A percentile compares a stretch with the other conserved stretches of the same genome.
Conservation (phyloP, 2,329 filamentous ascomycete genomes). For the Calonectria multiphialidica region DNA sequence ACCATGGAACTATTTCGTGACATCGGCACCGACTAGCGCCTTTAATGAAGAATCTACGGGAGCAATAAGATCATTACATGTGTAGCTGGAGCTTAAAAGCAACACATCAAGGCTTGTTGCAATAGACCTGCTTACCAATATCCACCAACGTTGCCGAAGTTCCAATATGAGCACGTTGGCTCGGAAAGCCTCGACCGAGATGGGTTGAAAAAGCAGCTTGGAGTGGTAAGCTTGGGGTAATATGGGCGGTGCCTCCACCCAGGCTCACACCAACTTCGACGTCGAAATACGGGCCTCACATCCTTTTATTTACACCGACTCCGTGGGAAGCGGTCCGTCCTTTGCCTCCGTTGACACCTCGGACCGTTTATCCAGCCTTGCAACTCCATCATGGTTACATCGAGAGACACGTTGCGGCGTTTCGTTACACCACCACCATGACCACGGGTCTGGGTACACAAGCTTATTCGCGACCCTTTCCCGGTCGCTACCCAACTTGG, state of each 20-base stretch:
- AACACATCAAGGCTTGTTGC: no score
- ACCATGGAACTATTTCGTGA: no score
- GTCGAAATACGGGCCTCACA: neutral
- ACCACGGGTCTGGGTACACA: neutral
- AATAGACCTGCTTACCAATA: no score
- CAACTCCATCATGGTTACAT: neutral
- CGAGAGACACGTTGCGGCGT: neutral
- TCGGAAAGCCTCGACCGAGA: no score
- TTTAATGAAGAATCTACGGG: no score
- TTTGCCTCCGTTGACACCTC: neutral
- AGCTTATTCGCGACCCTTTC: neutral
- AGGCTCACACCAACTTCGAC: neutral
- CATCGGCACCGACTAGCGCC: no score
- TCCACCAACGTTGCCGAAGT: neutral
- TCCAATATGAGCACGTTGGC: neutral
- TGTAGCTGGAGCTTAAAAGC: no score
- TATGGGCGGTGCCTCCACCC: neutral
- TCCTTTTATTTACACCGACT: neutral
- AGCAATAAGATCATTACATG: no score
- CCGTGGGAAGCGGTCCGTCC: neutral
- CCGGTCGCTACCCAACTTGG: neutral
- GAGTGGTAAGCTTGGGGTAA: neutral
- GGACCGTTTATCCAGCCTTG: neutral
- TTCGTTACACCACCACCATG: neutral
- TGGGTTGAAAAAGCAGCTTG: no score